A percentile compares a stretch with the other conserved stretches of the same genome.
phyloP scores from a whole-genome alignment of 371 early-diverging fungal genomes.

The Haplosporangium sp. region DNA sequence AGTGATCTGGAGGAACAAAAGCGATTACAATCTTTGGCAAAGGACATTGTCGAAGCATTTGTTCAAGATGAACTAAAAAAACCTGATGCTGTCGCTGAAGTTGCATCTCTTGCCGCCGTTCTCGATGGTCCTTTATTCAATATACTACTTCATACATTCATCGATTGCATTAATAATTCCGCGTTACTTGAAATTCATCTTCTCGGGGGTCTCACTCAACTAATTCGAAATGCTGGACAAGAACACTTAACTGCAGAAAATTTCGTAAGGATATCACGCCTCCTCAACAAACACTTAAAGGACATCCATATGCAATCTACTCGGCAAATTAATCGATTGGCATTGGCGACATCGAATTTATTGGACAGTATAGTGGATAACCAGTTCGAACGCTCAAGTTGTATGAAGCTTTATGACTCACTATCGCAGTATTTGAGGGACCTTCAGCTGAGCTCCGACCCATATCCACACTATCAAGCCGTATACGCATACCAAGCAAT shows the following conservation, averaged over 20 bases:
- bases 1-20: slow-evolving; percentile 14
- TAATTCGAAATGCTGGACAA: neutral
- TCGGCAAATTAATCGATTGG: neutral
- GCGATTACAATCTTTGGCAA: slow-evolving; percentile 1
- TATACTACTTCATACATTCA: neutral
- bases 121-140: slow-evolving; percentile 5
- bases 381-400: slow-evolving; percentile 4
- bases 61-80: slow-evolving; percentile 1
- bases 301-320: slow-evolving; percentile 8
- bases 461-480: slow-evolving; percentile 9
- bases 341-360: slow-evolving; percentile 3
- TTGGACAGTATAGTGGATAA: slow-evolving; percentile 20
- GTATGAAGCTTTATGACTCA: neutral
- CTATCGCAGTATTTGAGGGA: neutral
- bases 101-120: neutral
- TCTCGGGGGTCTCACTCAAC: slow-evolving; percentile 8
- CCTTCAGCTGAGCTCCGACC: slow-evolving; percentile 9
- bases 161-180: neutral
- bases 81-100: slow-evolving; percentile 2
- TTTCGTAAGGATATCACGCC: slow-evolving; percentile 2
- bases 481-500: slow-evolving; percentile 18
- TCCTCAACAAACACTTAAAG: slow-evolving; percentile 11
- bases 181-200: neutral
- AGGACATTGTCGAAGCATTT: slow-evolving; percentile 6
- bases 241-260: slow-evolving; percentile 6